Evolutionary conservation across 805 yeast species (phyloP).

Genomic region (Candida anglica): DNA sequence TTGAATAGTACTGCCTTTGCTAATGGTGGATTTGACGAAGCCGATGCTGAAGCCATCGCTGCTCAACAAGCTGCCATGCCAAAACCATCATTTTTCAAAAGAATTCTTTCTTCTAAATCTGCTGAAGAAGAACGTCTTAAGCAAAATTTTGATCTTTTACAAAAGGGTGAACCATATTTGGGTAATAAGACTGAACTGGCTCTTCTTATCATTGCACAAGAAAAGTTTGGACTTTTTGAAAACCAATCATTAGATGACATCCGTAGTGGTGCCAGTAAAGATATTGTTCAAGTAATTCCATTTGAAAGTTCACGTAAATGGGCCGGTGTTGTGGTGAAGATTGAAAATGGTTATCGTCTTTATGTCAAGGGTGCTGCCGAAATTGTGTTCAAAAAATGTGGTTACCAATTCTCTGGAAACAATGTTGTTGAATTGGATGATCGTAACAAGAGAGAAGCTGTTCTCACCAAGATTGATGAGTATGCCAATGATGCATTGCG

Average conservation of each 20-base stretch:
- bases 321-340: constrained; percentile 73
- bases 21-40: constrained; percentile 44
- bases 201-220: constrained; percentile 61
- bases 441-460: constrained; percentile 22
- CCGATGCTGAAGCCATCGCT: constrained; percentile 24
- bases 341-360: constrained; percentile 51
- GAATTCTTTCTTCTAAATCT: constrained; percentile 13
- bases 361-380: constrained; percentile 95
- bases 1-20: constrained; percentile 91
- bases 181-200: constrained; percentile 98
- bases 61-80: constrained; percentile 18
- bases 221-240: constrained; percentile 45
- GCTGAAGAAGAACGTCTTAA: constrained; percentile 6
- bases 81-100: constrained; percentile 29
- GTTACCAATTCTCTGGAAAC: constrained; percentile 28
- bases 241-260: constrained; percentile 41
- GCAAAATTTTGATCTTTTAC: constrained; percentile 6
- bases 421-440: constrained; percentile 24
- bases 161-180: constrained; percentile 54
- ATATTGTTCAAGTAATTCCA: constrained; percentile 71
- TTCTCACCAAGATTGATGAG: constrained; percentile 34
- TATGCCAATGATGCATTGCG: constrained; percentile 81
- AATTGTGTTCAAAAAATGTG: constrained; percentile 63
- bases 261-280: constrained; percentile 16
- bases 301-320: constrained; percentile 92